phyloP scores from a whole-genome alignment of 805 yeast species.

The Candida montana region DNA sequence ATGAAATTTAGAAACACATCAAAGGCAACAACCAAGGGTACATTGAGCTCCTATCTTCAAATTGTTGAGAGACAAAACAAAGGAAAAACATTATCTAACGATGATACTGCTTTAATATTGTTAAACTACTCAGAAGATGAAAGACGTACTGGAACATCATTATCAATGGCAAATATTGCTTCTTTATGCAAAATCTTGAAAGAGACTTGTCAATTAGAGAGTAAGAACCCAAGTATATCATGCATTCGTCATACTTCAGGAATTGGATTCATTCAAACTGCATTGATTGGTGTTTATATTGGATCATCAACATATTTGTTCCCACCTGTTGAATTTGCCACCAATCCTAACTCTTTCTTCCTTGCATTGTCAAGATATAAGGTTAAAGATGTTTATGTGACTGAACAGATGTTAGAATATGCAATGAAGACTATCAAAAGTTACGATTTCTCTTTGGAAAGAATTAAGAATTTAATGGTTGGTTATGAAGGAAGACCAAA shows the following conservation, averaged over 20 bases:
- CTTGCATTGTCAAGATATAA: slow-evolving; percentile 66
- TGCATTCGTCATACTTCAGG: slow-evolving; percentile 83
- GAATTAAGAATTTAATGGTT: slow-evolving; percentile 77
- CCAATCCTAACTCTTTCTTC: slow-evolving; percentile 68
- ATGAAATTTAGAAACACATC: slow-evolving; percentile 64
- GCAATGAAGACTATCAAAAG: slow-evolving; percentile 59
- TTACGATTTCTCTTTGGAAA: slow-evolving; percentile 47
- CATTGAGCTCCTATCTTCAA: slow-evolving; percentile 13
- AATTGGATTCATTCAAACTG: slow-evolving; percentile 84
- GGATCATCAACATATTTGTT: slow-evolving; percentile 84
- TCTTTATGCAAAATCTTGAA: slow-evolving; percentile 84
- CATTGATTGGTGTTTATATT: slow-evolving; percentile 73
- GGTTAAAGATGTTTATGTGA: slow-evolving; percentile 80
- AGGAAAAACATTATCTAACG: slow-evolving; percentile 12
- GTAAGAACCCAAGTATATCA: slow-evolving; percentile 70
- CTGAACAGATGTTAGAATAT: slow-evolving; percentile 76
- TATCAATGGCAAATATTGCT: slow-evolving; percentile 57
- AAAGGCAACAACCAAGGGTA: slow-evolving; percentile 39
- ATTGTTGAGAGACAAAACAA: slow-evolving; percentile 20
- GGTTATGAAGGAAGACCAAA: slow-evolving; percentile 74
- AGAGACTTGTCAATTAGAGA: slow-evolving; percentile 82
- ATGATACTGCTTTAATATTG: slow-evolving; percentile 56
- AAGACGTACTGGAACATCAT: slow-evolving; percentile 46
- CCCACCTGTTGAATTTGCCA: slow-evolving; percentile 71
- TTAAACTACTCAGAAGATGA: slow-evolving; percentile 69